Conservation (phyloP, 345 rosid species). For the Syzygium grande region DNA sequence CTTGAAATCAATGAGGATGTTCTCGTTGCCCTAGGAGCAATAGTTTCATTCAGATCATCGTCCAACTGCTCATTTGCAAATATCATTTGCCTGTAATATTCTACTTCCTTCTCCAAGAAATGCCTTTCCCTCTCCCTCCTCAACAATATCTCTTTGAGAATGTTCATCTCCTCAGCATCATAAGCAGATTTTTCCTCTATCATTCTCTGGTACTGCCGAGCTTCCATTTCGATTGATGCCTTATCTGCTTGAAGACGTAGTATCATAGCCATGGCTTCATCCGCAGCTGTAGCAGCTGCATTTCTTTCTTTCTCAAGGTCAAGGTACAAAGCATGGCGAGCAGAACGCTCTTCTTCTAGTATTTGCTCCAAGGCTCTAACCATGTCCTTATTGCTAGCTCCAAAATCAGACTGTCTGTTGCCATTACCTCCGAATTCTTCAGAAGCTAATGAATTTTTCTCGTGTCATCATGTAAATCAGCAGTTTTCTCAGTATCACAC, state of each 20-base stretch:
- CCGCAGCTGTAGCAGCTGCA: slow-evolving; percentile 75
- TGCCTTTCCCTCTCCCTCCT: slow-evolving; percentile 67
- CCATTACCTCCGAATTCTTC: background rate
- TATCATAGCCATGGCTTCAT: slow-evolving; percentile 93
- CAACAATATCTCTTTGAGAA: slow-evolving; percentile 69
- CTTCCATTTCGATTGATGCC: slow-evolving; percentile 77
- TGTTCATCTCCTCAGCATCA: slow-evolving; percentile 74
- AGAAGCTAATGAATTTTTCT: slow-evolving; percentile 7
- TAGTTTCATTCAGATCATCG: background rate
- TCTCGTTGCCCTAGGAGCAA: slow-evolving; percentile 1
- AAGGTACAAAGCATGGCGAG: slow-evolving; percentile 27
- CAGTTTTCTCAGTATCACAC: background rate
- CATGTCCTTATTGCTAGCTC: background rate
- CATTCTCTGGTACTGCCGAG: slow-evolving; percentile 74
- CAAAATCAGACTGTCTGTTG: background rate
- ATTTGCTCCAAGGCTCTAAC: slow-evolving; percentile 39
- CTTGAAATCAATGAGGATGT: slow-evolving; percentile 1
- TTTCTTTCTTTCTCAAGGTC: slow-evolving; percentile 82
- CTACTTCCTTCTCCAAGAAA: slow-evolving; percentile 75
- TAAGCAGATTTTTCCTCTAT: slow-evolving; percentile 75
- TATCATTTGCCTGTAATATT: slow-evolving; percentile 39
- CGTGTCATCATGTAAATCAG: background rate
- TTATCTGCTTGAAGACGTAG: slow-evolving; percentile 68
- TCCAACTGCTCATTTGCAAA: slow-evolving; percentile 13
- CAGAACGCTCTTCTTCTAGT: slow-evolving; percentile 40